A percentile compares a stretch with the other conserved stretches of the same genome.
These are phyloP conservation scores for Diplodia corticola DNA, from an alignment of 2,329 filamentous ascomycete genomes.

Conservation along the genomic window DNA sequence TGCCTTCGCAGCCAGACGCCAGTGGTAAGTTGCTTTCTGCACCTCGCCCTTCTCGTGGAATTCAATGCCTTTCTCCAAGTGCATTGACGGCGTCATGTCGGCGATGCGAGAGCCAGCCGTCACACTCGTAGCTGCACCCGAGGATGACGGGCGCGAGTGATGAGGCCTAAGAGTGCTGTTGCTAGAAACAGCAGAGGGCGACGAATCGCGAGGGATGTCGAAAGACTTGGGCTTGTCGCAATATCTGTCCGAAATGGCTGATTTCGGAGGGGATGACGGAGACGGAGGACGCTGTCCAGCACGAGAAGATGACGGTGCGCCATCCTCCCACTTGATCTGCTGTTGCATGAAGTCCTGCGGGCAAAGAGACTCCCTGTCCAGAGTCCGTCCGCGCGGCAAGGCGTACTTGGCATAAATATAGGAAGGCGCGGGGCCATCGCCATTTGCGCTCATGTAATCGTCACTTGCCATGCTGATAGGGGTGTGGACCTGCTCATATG, in stretches of 20 bases:
- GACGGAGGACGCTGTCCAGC: conserved; percentile 35
- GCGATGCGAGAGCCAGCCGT: conserved; percentile 45
- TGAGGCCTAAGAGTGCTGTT: conserved; percentile 46
- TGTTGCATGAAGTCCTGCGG: conserved; percentile 42
- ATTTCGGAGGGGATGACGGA: conserved; percentile 43
- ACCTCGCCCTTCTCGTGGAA: conserved; percentile 84
- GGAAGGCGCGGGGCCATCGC: conserved; percentile 60
- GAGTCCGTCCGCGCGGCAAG: conserved; percentile 76
- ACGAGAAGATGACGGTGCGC: conserved; percentile 23
- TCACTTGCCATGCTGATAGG: conserved; percentile 73
- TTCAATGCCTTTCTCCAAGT: conserved; percentile 85
- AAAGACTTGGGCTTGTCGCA: conserved; percentile 27
- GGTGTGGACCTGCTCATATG: conserved; percentile 66
- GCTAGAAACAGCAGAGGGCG: conserved; percentile 43
- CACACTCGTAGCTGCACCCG: conserved; percentile 15
- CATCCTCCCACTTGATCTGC: conserved; percentile 63
- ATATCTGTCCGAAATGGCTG: conserved; percentile 22
- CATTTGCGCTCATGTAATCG: conserved; percentile 60
- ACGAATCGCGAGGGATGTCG: conserved; percentile 27
- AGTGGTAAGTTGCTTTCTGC: conserved; percentile 93
- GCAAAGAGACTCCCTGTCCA: conserved; percentile 60
- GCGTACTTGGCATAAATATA: conserved; percentile 86
- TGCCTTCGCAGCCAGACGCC: conserved; percentile 82
- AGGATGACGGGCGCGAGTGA: conserved; percentile 10
- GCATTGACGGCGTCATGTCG: conserved; percentile 80